Percentiles rank a stretch among this genome's conserved stretches.
phyloP scores from a whole-genome alignment of 2,329 filamentous ascomycete species.

The Coniochaeta pulveracea region DNA sequence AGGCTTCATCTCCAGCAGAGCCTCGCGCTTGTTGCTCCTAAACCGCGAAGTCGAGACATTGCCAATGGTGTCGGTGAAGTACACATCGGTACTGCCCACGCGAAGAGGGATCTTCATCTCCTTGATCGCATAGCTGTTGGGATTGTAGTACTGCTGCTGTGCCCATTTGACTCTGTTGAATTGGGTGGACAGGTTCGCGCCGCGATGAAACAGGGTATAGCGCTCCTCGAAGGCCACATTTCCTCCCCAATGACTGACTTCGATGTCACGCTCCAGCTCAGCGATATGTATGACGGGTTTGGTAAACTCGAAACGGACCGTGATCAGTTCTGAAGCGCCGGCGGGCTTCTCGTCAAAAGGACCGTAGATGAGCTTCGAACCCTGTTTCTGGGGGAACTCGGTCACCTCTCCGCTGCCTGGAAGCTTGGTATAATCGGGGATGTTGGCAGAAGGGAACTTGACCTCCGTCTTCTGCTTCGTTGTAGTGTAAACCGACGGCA shows the following conservation, averaged over 20 bases:
- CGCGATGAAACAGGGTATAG: slow-evolving; percentile 79
- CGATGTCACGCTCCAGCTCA: slow-evolving; percentile 76
- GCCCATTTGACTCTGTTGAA: slow-evolving; percentile 73
- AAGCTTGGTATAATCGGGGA: slow-evolving; percentile 78
- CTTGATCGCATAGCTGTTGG: slow-evolving; percentile 67
- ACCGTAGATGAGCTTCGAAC: slow-evolving; percentile 79
- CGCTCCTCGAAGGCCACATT: slow-evolving; percentile 93
- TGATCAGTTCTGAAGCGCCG: slow-evolving; percentile 59
- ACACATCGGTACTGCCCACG: slow-evolving; percentile 72
- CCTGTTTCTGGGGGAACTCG: slow-evolving; percentile 66
- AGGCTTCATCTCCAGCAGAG: slow-evolving; percentile 81
- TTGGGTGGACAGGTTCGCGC: slow-evolving; percentile 61
- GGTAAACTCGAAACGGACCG: slow-evolving; percentile 88
- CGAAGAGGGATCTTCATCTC: slow-evolving; percentile 72
- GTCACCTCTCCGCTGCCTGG: slow-evolving; percentile 49
- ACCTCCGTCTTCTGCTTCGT: slow-evolving; percentile 95
- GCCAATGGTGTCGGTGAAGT: slow-evolving; percentile 92
- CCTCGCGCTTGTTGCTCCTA: slow-evolving; percentile 64
- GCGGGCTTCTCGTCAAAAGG: slow-evolving; percentile 77
- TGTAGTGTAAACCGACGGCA: slow-evolving; percentile 72
- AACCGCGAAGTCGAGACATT: slow-evolving; percentile 94
- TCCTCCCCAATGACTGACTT: slow-evolving; percentile 96
- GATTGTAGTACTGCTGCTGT: slow-evolving; percentile 61
- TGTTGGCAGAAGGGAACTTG: slow-evolving; percentile 67
- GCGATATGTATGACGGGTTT: slow-evolving; percentile 77